Conservation (phyloP, 441 rosid genomes). For the Erysimum pusillum region DNA sequence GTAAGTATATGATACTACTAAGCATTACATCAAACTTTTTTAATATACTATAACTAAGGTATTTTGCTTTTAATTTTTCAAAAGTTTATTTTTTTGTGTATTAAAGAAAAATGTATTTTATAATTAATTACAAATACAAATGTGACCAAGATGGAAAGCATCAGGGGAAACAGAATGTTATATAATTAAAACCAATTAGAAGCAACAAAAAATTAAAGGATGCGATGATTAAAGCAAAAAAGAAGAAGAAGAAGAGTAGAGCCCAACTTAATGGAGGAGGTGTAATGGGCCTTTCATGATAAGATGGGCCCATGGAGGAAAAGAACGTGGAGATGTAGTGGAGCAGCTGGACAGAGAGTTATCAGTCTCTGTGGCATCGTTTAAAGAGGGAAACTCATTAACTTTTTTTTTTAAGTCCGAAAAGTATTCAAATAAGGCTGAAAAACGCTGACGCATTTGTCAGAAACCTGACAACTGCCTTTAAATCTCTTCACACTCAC, state of each 20-base stretch:
- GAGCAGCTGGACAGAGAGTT: constrained; percentile 41
- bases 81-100: neutral
- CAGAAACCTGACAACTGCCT: constrained; percentile 47
- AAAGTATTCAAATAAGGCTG: constrained; percentile 49
- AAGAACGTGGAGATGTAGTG: constrained; percentile 44
- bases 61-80: neutral
- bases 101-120: neutral
- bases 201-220: neutral
- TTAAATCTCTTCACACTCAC: constrained; percentile 44
- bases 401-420: constrained; percentile 36
- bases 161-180: neutral
- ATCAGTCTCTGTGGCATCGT: constrained; percentile 39
- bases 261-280: constrained; percentile 27
- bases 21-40: constrained; percentile 15
- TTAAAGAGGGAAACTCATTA: constrained; percentile 47
- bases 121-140: neutral
- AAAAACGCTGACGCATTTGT: constrained; percentile 38
- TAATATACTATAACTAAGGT: neutral
- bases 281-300: constrained; percentile 41
- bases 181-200: neutral
- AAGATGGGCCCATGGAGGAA: constrained; percentile 36
- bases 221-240: constrained; percentile 5
- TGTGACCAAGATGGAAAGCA: constrained; percentile 11
- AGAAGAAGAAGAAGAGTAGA: neutral
- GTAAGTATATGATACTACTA: constrained; percentile 9